These are phyloP conservation scores for Colletotrichum endophyticum DNA, from an alignment of 2,329 filamentous ascomycete genomes.

Conservation along the genomic window DNA sequence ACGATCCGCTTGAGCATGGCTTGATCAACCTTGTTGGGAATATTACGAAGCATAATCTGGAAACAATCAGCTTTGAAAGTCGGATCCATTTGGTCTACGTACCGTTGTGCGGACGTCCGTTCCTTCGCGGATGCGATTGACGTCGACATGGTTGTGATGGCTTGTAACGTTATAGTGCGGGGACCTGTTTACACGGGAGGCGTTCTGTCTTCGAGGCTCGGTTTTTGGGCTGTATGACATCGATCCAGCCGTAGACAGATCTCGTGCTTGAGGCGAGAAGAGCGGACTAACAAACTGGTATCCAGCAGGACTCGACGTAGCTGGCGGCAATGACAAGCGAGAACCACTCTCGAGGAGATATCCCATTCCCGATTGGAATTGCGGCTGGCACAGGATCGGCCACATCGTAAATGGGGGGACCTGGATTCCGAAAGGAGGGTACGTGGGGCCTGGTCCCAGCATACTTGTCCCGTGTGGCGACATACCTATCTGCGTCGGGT, in stretches of 20 bases:
- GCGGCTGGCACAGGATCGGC: conserved; percentile 36
- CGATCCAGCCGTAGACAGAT: background rate
- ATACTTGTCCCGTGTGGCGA: background rate
- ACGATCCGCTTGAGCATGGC: conserved; percentile 79
- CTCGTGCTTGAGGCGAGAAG: conserved; percentile 19
- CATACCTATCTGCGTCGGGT: background rate
- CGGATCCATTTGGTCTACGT: conserved; percentile 31
- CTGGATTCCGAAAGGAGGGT: conserved; percentile 20
- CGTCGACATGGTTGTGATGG: conserved; percentile 68
- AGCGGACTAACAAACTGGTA: conserved; percentile 25
- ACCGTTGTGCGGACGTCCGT: conserved; percentile 79
- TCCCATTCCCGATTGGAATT: conserved; percentile 29
- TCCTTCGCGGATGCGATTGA: conserved; percentile 65
- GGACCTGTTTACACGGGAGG: conserved; percentile 48
- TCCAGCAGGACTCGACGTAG: background rate
- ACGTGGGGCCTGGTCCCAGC: background rate
- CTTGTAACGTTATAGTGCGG: conserved; percentile 52
- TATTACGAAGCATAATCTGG: conserved; percentile 95
- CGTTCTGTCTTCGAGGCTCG: conserved; percentile 54
- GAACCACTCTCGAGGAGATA: conserved; percentile 30
- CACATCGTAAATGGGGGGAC: conserved; percentile 33
- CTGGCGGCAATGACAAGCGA: background rate
- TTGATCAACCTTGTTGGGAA: conserved; percentile 88
- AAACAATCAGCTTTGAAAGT: background rate
- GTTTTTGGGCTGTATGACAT: conserved; percentile 33